These are phyloP conservation scores for Volvox reticuliferus DNA, from an alignment of 139 green algal genomes.

Conservation along the genomic window DNA sequence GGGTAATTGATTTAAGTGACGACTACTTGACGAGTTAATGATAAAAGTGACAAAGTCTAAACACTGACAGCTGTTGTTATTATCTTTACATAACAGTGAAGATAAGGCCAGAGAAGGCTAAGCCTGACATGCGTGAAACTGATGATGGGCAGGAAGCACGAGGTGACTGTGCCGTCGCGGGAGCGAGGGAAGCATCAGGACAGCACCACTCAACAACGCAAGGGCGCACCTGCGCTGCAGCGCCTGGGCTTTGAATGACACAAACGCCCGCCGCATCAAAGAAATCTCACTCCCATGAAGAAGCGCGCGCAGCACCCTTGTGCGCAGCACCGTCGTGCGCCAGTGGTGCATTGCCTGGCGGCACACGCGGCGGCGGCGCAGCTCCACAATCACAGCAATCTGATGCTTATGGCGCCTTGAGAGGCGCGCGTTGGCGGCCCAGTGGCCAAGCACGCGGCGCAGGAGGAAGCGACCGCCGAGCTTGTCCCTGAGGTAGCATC, in stretches of 20 bases:
- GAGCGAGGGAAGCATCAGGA: no score
- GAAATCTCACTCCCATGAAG: neutral
- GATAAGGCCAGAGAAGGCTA: no score
- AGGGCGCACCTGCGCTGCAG: conserved; percentile 9
- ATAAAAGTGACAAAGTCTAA: no score
- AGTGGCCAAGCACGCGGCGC: conserved; percentile 32
- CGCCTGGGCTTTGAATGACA: neutral
- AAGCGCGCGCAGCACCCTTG: conserved; percentile 2
- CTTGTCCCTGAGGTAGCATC: conserved; percentile 11
- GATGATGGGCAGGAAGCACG: no score
- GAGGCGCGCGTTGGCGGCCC: neutral
- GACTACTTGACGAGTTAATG: no score
- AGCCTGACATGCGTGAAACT: no score
- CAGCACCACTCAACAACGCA: no score
- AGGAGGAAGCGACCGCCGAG: conserved; percentile 8
- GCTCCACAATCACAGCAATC: neutral
- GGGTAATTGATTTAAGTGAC: no score
- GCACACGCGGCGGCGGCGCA: neutral
- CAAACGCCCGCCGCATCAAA: neutral
- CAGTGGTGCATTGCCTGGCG: conserved; percentile 11
- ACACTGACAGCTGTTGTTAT: no score
- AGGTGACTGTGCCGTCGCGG: no score
- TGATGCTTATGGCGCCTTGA: neutral
- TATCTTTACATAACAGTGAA: no score
- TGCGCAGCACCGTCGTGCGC: conserved; percentile 25